Conservation (phyloP, 441 rosid species). For the Breynia disticha region DNA sequence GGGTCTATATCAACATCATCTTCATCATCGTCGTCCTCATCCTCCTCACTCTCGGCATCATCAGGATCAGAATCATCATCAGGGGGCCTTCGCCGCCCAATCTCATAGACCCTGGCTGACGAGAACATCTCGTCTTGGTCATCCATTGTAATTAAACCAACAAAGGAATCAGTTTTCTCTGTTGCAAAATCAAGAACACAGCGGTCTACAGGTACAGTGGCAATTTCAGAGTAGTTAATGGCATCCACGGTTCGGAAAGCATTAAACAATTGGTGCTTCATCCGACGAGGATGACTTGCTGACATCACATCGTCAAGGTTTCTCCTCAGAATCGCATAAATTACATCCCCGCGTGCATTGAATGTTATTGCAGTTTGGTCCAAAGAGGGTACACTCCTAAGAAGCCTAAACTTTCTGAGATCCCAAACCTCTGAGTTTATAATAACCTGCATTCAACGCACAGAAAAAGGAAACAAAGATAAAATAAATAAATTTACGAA, state of each 20-base stretch:
- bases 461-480: too few relatives aligned
- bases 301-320: constrained; percentile 90
- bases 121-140: constrained; percentile 92
- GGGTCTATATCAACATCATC: constrained; percentile 80
- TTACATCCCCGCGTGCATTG: constrained; percentile 82
- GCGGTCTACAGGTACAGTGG: constrained; percentile 81
- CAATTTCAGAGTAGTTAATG: constrained; percentile 88
- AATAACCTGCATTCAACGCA: constrained; percentile 56
- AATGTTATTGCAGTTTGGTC: constrained; percentile 90
- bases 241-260: constrained; percentile 96
- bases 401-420: constrained; percentile 71
- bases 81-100: constrained; percentile 87
- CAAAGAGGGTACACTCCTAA: constrained; percentile 84
- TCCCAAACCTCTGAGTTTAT: constrained; percentile 99
- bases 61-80: constrained; percentile 99
- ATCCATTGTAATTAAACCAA: constrained; percentile 88
- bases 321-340: constrained; percentile 94
- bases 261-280: constrained; percentile 69
- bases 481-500: neutral
- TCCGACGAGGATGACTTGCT: constrained; percentile 82
- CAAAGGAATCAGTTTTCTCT: constrained; percentile 88
- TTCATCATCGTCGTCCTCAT: constrained; percentile 86
- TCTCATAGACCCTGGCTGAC: constrained; percentile 92
- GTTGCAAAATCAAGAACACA: constrained; percentile 96
- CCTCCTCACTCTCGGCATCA: constrained; percentile 90